Base-by-base conservation (phyloP, 139 green algal species). In the Micromonas pusilla region DNA sequence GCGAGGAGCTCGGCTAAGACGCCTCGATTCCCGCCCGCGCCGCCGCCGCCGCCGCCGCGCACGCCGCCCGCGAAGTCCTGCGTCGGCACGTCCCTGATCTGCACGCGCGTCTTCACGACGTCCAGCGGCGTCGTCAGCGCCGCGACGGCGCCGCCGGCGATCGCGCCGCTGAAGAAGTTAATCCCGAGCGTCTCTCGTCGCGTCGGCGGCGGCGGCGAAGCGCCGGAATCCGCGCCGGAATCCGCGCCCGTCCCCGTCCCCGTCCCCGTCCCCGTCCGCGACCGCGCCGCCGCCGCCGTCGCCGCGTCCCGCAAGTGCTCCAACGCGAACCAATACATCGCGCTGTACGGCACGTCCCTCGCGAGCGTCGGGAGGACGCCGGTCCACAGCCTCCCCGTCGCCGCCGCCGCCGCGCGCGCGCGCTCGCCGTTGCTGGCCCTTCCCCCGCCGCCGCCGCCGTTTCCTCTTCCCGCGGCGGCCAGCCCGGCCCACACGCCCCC, bases 61-160 rank as follows among this genome's bases (percentile, higher is more conserved):
- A 53, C 3, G 1, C 23, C 23, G 31, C 32, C 25, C 62, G 62
- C 62, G 62, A 68, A 68, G 20, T 68, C 62, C 20, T 32, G n/a
- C n/a, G n/a, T 68, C 62, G 62, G 26, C 33, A 73, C 45, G 52
- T 76, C 20, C 9, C 66, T 4, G 3, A 76, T 32, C n/a, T 76
- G 70, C 23, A 76, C 39, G 1, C 70, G 70, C 70, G 70, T 76
- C 70, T 76, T 76, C 38, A 76, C 9, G 3, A 76, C 70, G 21
- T 76, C 70, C 5, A 66, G n/a, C 39, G 70, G 70, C n/a, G 70
- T 76, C 2, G 70, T 76, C 39, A 76, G 13, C 2, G 45, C n/a
- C 36, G 70, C 37, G 16, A 37, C 26, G 2, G 28, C n/a, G 1
- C n/a, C 70, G 6, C 70, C 70, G 9, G 70, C 37, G 25, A 64